Evolutionary conservation across 495 filamentous ascomycete species (phyloP).

Genomic region (Aspergillus carlsbadensis): DNA sequence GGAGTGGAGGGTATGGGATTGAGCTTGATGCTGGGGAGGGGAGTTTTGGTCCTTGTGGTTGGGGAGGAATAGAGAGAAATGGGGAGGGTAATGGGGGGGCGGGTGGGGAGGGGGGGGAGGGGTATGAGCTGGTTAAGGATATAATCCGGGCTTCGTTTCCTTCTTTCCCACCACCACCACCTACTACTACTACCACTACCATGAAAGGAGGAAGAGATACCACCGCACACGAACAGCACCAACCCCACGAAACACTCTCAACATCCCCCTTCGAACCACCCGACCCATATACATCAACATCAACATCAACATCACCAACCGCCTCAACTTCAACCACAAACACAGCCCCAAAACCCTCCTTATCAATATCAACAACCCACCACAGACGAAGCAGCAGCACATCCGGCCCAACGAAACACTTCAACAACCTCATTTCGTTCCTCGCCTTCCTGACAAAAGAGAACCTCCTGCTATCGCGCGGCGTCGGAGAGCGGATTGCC

Average conservation of each 20-base stretch:
- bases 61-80: too few species aligned
- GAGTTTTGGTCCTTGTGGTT: too few species aligned
- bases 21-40: neutral
- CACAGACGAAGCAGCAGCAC: neutral
- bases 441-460: conserved; percentile 15
- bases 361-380: neutral
- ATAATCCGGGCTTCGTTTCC: neutral
- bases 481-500: conserved; percentile 10
- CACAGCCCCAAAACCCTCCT: neutral
- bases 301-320: too few species aligned
- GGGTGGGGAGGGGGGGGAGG: neutral
- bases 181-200: neutral
- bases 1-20: too few species aligned
- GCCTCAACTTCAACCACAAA: neutral
- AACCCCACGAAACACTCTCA: too few species aligned
- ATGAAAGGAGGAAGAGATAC: too few species aligned
- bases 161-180: neutral
- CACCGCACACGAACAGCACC: too few species aligned
- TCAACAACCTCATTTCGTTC: conserved; percentile 12
- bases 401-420: neutral
- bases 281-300: too few species aligned
- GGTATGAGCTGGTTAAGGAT: neutral
- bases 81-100: neutral
- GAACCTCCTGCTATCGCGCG: neutral
- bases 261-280: neutral